Percentiles rank a stretch among this genome's conserved stretches.
Conservation (phyloP, 2,329 filamentous ascomycete species). For the Alternaria metachromatica region DNA sequence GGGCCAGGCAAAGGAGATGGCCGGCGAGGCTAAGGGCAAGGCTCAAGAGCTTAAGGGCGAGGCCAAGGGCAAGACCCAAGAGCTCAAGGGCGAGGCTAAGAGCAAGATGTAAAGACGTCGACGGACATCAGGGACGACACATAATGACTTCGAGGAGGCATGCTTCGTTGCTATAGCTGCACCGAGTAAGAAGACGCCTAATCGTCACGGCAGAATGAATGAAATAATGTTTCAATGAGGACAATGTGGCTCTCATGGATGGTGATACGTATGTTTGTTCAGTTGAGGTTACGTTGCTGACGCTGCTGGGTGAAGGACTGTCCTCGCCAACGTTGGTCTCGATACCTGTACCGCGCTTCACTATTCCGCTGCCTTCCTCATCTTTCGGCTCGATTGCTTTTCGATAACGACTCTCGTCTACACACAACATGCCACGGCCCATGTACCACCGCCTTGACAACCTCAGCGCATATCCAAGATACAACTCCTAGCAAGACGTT, state of each 20-base stretch:
- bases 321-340: background rate
- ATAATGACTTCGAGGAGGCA: background rate
- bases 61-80: constrained; percentile 53
- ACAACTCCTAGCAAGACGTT: background rate
- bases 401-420: background rate
- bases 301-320: background rate
- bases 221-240: constrained; percentile 7
- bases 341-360: background rate
- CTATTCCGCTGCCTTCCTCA: background rate
- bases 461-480: background rate
- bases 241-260: background rate
- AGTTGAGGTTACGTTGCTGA: background rate
- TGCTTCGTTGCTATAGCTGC: background rate
- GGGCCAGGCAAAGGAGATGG: constrained; percentile 51
- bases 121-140: background rate
- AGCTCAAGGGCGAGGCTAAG: constrained; percentile 55
- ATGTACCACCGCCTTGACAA: background rate
- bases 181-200: background rate
- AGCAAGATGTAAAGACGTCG: constrained; percentile 47
- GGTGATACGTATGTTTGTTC: background rate
- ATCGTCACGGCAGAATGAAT: background rate
- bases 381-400: background rate
- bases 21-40: constrained; percentile 51
- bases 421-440: background rate
- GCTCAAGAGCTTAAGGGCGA: constrained; percentile 54